Evolutionary conservation across 2,329 filamentous ascomycete species (phyloP).

Genomic region (Rosellinia necatrix): DNA sequence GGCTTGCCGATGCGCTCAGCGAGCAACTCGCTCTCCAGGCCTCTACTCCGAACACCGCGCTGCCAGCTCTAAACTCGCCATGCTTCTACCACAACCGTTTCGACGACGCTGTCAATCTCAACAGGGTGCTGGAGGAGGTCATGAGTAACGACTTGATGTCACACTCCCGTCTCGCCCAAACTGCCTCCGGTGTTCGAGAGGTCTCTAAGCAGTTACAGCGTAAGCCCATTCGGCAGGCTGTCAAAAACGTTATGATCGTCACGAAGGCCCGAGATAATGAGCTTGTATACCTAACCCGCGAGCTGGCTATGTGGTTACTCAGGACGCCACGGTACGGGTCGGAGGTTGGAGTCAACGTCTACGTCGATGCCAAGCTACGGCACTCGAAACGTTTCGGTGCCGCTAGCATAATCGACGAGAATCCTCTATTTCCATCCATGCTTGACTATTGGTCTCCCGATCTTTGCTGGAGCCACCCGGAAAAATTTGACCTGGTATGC

Average conservation of each 20-base stretch:
- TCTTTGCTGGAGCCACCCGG: conserved; percentile 89
- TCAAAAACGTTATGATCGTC: conserved; percentile 96
- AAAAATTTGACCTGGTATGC: conserved; percentile 93
- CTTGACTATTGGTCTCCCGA: conserved; percentile 96
- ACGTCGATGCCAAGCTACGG: conserved; percentile 94
- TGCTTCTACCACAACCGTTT: conserved; percentile 99
- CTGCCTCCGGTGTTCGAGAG: conserved; percentile 90
- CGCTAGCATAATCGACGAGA: conserved; percentile 70
- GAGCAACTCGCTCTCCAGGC: conserved; percentile 54
- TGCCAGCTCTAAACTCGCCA: conserved; percentile 80
- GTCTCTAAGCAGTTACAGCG: conserved; percentile 95
- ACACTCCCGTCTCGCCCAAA: conserved; percentile 92
- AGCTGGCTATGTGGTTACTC: conserved; percentile 86
- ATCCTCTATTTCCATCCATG: conserved; percentile 79
- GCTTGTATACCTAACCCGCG: conserved; percentile 84
- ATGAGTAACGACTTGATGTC: conserved; percentile 87
- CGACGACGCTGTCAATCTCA: conserved; percentile 92
- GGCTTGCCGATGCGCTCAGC: conserved; percentile 65
- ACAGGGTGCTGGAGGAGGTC: conserved; percentile 94
- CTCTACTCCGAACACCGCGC: conserved; percentile 53
- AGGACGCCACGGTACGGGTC: conserved; percentile 87
- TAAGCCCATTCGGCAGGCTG: conserved; percentile 86
- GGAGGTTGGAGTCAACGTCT: conserved; percentile 91
- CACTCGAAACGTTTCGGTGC: conserved; percentile 88
- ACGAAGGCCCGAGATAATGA: conserved; percentile 97